phyloP scores from a whole-genome alignment of 2,329 filamentous ascomycete genomes.

The Ceratocystis eucalypticola region DNA sequence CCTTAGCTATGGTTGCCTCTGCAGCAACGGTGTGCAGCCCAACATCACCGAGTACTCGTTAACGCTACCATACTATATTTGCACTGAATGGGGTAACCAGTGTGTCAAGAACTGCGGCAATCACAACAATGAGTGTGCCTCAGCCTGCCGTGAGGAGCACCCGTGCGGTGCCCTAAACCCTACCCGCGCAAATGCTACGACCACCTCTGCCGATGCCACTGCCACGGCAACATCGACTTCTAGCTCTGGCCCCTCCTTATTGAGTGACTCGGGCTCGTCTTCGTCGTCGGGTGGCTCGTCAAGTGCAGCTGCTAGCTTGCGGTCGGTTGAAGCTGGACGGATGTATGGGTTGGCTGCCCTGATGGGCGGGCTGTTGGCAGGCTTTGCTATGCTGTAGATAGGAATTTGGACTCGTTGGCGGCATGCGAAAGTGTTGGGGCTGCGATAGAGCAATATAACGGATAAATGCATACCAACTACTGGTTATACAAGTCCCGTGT shows the following conservation, averaged over 20 bases:
- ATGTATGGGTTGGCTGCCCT: slow-evolving; percentile 30
- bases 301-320: slow-evolving; percentile 15
- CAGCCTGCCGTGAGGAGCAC: slow-evolving; percentile 48
- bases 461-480: background rate
- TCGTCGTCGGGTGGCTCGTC: slow-evolving; percentile 17
- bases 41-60: slow-evolving; percentile 66
- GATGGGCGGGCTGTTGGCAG: slow-evolving; percentile 29
- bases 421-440: background rate
- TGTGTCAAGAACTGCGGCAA: slow-evolving; percentile 46
- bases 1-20: slow-evolving; percentile 60
- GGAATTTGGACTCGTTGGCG: too few relatives aligned
- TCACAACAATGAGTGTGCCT: slow-evolving; percentile 44
- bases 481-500: background rate
- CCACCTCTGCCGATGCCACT: slow-evolving; percentile 30
- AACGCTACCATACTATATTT: slow-evolving; percentile 66
- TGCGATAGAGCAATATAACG: background rate
- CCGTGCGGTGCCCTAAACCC: slow-evolving; percentile 61
- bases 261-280: slow-evolving; percentile 19
- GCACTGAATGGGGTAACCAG: slow-evolving; percentile 56
- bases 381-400: slow-evolving; percentile 30
- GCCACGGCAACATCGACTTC: slow-evolving; percentile 22
- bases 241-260: slow-evolving; percentile 8
- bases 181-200: slow-evolving; percentile 41
- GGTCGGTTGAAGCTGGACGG: slow-evolving; percentile 26
- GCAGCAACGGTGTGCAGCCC: slow-evolving; percentile 49